phyloP scores from a whole-genome alignment of 495 filamentous ascomycete species.

The Penicillium daleae region DNA sequence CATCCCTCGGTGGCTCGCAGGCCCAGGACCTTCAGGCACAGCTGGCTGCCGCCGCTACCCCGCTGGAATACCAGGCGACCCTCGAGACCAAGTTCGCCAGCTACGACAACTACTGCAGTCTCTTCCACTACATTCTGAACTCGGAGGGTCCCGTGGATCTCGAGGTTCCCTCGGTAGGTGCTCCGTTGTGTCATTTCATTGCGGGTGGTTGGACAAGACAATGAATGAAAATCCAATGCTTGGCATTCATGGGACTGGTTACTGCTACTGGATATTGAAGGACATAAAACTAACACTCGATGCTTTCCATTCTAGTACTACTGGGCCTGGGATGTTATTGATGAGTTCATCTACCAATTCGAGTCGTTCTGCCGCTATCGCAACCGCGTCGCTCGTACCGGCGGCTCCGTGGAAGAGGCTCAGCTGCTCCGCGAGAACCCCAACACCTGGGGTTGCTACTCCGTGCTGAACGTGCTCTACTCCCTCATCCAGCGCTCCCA shows the following conservation, averaged over 20 bases:
- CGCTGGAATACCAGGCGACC: slow-evolving; percentile 91
- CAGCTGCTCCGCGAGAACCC: slow-evolving; percentile 91
- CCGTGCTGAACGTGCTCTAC: slow-evolving; percentile 98
- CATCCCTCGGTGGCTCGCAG: slow-evolving; percentile 52
- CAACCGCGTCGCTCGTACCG: slow-evolving; percentile 84
- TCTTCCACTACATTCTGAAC: slow-evolving; percentile 99
- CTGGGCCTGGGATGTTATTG: slow-evolving; percentile 99
- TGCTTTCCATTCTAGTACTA: slow-evolving; percentile 70
- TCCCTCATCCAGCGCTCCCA: slow-evolving; percentile 97
- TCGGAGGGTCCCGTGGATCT: slow-evolving; percentile 96
- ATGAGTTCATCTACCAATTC: slow-evolving; percentile 99
- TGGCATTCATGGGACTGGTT: slow-evolving; percentile 19
- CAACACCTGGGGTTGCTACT: slow-evolving; percentile 99
- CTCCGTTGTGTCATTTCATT: slow-evolving; percentile 5
- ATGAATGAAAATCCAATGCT: slow-evolving; percentile 20
- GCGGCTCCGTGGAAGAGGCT: slow-evolving; percentile 85
- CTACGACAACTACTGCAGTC: slow-evolving; percentile 98
- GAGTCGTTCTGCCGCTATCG: slow-evolving; percentile 98
- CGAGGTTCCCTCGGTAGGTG: slow-evolving; percentile 88
- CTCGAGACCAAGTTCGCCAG: slow-evolving; percentile 95
- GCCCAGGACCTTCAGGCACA: slow-evolving; percentile 88
- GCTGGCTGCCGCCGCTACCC: slow-evolving; percentile 86
- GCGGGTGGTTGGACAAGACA: slow-evolving; percentile 12
- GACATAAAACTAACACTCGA: slow-evolving; percentile 13
- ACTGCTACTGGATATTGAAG: neutral